These are phyloP conservation scores for Globomyces pollinis-pini DNA, from an alignment of 192 early-diverging fungal genomes.

Conservation along the genomic window DNA sequence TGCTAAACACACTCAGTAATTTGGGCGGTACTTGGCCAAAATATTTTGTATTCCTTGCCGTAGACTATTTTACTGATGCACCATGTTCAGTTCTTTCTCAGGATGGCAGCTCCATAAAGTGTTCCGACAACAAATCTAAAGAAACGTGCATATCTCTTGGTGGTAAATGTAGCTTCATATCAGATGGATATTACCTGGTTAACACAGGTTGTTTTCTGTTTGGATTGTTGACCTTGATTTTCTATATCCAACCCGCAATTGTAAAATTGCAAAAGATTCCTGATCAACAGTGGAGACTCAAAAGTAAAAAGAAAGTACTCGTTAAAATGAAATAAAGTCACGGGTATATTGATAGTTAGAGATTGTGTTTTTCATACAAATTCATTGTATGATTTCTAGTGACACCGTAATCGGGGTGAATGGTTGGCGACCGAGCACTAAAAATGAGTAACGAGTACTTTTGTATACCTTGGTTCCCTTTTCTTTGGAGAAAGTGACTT, in stretches of 20 bases:
- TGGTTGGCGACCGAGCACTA: too few species aligned
- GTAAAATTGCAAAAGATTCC: conserved; percentile 24
- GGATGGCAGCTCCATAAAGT: conserved; percentile 42
- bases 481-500: too few species aligned
- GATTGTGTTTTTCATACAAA: conserved; percentile 9
- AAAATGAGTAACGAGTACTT: too few species aligned
- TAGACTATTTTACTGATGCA: conserved; percentile 82
- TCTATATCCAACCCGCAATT: conserved; percentile 26
- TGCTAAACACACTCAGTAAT: conserved; percentile 89
- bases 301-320: not conserved
- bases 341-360: not conserved
- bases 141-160: conserved; percentile 50
- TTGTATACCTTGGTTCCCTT: too few species aligned
- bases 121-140: conserved; percentile 57
- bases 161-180: conserved; percentile 59
- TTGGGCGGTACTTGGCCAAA: conserved; percentile 97
- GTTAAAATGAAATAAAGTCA: not conserved
- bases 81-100: conserved; percentile 48
- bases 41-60: conserved; percentile 81
- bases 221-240: conserved; percentile 35
- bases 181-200: conserved; percentile 87
- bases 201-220: conserved; percentile 62
- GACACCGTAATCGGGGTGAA: too few species aligned
- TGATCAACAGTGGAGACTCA: conserved; percentile 26
- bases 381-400: not conserved